A percentile compares a stretch with the other conserved stretches of the same genome.
Conservation (phyloP, 371 early-diverging fungal genomes). For the Rhizopus sp. region DNA sequence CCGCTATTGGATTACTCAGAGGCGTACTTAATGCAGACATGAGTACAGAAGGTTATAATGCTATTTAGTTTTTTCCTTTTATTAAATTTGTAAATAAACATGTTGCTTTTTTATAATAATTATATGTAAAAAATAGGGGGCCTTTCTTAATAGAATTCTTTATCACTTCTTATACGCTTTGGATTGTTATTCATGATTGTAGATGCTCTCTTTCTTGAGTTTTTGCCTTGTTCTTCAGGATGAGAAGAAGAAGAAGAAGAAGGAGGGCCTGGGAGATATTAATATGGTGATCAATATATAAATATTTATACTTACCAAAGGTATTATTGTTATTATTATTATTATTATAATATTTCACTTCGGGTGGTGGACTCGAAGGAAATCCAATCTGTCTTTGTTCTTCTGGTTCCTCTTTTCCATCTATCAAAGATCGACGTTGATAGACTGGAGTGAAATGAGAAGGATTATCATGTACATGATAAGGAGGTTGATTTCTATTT, state of each 20-base stretch:
- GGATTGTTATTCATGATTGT: too few species aligned
- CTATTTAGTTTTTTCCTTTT: constrained; percentile 17
- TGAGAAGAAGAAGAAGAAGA: background rate
- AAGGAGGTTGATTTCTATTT: constrained; percentile 4
- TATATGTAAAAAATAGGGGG: background rate
- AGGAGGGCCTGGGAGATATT: too few species aligned
- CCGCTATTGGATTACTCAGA: constrained; percentile 31
- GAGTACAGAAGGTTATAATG: constrained; percentile 34
- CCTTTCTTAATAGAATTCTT: background rate
- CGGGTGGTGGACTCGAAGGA: constrained; percentile 15
- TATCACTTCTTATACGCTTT: too few species aligned
- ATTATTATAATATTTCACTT: constrained; percentile 3
- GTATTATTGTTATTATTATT: too few species aligned
- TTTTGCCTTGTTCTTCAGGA: background rate
- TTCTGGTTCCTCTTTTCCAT: background rate
- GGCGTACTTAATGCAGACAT: constrained; percentile 35
- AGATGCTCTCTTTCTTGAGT: background rate
- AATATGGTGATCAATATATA: too few species aligned
- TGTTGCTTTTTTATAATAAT: background rate
- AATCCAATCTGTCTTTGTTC: constrained; percentile 1
- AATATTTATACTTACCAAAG: too few species aligned
- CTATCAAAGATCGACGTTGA: background rate
- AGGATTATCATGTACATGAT: background rate
- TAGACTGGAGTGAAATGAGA: background rate
- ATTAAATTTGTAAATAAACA: background rate